Percentiles rank a stretch among this genome's conserved stretches.
Conservation (phyloP, 1,284 basidiomycete species). For the Cutaneotrichosporon dermatis region DNA sequence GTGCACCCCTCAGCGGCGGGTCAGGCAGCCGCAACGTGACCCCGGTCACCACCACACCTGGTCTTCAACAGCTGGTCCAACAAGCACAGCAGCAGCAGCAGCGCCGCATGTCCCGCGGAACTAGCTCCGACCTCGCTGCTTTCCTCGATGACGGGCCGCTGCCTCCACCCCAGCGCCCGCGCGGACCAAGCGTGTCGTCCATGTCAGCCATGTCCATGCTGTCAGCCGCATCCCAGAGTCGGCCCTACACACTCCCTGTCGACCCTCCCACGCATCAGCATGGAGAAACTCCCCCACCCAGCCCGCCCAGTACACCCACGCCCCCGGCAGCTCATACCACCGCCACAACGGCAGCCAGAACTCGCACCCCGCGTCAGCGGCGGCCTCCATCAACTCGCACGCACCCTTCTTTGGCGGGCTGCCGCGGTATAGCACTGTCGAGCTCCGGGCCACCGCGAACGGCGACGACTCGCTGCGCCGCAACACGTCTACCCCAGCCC, state of each 20-base stretch:
- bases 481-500: neutral
- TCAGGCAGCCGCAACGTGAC: no score
- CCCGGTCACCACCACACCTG: no score
- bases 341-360: neutral
- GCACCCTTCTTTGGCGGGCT: neutral
- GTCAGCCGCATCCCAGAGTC: neutral
- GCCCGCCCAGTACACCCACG: neutral
- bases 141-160: neutral
- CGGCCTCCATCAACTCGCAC: neutral
- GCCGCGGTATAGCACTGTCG: conserved; percentile 1
- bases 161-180: neutral
- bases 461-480: neutral
- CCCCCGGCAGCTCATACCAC: neutral
- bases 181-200: neutral
- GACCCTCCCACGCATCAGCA: conserved; percentile 15
- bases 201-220: neutral
- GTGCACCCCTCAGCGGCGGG: neutral
- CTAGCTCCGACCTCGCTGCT: no score
- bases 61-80: no score
- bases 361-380: neutral
- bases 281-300: neutral
- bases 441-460: neutral
- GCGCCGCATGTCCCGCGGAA: no score
- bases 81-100: no score
- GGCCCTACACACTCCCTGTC: conserved; percentile 25